phyloP scores from a whole-genome alignment of 164 flowering plant species.

The Piper betle region DNA sequence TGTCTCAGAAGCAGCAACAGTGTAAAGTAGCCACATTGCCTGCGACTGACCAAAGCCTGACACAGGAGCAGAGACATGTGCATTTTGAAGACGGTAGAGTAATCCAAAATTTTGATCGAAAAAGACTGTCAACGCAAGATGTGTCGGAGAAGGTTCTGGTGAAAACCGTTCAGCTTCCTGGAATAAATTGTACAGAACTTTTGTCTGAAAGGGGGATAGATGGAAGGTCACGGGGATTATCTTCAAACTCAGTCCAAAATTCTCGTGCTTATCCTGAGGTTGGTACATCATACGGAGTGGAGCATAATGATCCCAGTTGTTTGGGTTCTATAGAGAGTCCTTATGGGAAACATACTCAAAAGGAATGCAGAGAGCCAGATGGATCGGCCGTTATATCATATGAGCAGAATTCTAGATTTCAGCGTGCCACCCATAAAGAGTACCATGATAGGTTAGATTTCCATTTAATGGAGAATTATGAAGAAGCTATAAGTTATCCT shows the following conservation, averaged over 20 bases:
- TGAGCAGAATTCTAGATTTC: slow-evolving; percentile 17
- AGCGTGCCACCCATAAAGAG: slow-evolving; percentile 14
- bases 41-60: neutral
- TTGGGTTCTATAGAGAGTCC: slow-evolving; percentile 4
- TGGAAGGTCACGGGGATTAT: slow-evolving; percentile 44
- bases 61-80: neutral
- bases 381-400: slow-evolving; percentile 16
- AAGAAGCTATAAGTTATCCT: slow-evolving; percentile 14
- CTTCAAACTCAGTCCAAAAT: slow-evolving; percentile 47
- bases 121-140: slow-evolving; percentile 10
- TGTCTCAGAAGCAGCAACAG: neutral
- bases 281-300: slow-evolving; percentile 16
- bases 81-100: neutral
- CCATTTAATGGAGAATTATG: slow-evolving; percentile 21
- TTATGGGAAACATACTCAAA: slow-evolving; percentile 14
- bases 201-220: slow-evolving; percentile 30
- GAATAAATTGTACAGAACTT: slow-evolving; percentile 15
- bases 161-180: slow-evolving; percentile 16
- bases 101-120: neutral
- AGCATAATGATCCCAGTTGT: slow-evolving; percentile 4
- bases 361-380: slow-evolving; percentile 19
- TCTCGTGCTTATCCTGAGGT: slow-evolving; percentile 35
- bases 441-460: slow-evolving; percentile 11
- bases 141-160: slow-evolving; percentile 6
- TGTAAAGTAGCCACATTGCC: neutral